phyloP scores from a whole-genome alignment of 2,329 filamentous ascomycete genomes.

The Penicillium sp. region DNA sequence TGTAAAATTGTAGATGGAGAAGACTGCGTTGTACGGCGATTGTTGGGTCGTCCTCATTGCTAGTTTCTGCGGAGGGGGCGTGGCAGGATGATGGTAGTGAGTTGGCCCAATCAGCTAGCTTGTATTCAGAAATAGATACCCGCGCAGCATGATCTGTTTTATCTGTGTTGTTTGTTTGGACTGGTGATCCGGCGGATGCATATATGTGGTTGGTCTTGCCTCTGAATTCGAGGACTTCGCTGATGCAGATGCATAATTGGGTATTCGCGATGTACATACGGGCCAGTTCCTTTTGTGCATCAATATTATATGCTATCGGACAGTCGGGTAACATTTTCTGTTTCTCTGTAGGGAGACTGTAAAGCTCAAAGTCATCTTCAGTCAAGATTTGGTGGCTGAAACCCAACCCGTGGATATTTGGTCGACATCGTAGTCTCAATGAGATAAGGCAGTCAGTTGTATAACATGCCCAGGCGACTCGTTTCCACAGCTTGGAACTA shows the following conservation, averaged over 20 bases:
- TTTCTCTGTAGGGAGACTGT: neutral
- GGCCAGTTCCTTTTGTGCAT: constrained; percentile 7
- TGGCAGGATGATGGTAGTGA: constrained; percentile 11
- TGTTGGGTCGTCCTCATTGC: constrained; percentile 3
- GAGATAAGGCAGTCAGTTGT: constrained; percentile 14
- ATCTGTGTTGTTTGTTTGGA: neutral
- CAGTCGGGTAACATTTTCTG: neutral
- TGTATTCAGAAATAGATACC: constrained; percentile 7
- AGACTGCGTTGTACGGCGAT: constrained; percentile 13
- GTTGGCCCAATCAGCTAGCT: constrained; percentile 15
- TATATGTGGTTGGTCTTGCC: neutral
- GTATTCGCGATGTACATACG: constrained; percentile 12
- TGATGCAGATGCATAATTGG: constrained; percentile 10
- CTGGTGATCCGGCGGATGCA: neutral
- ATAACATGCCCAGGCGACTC: constrained; percentile 17
- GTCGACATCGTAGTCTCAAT: constrained; percentile 10
- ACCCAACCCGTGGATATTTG: constrained; percentile 7
- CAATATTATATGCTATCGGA: neutral
- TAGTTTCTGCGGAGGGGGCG: constrained; percentile 2
- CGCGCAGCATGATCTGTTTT: neutral
- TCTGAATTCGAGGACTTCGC: constrained; percentile 12
- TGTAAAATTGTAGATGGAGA: constrained; percentile 18
- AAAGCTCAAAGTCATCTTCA: constrained; percentile 14
- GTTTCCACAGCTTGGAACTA: constrained; percentile 10
- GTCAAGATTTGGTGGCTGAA: constrained; percentile 10